Base-by-base conservation (phyloP, 352 stramenopile genomes). In the Globisporangium abappressorium region DNA sequence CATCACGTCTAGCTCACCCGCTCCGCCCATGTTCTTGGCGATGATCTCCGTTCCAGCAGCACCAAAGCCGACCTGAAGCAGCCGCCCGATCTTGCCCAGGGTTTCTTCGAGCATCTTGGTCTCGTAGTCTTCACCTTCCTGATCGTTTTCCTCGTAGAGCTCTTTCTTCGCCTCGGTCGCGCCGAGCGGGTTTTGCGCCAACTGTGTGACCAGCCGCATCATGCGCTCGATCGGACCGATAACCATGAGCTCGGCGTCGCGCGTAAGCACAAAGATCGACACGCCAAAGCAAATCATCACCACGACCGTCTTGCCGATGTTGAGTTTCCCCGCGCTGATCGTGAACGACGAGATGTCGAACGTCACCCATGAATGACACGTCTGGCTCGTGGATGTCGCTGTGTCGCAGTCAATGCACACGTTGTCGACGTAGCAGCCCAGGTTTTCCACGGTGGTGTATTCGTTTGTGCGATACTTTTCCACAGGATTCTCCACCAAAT, bases 21-120 rank as follows among this genome's bases (percentile, higher is more conserved):
- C 87, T 28, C 93, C 85, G 38, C 87, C 87, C 82, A 99, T 98
- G 75, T 99, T 99, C 33, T 98, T 98, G 3, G 93, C 95, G 74
- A 99, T 99, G 63, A 99, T 99, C 73, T 98, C 97, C 0, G 87
- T 94, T 14, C 95, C 97, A n/a, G 97, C 97, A 15, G 97, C 96
- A 33, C 97, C 97, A 84, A 98, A 99, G 8, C 97, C 98, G 49
- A 99, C 97, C 65, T 98, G 88, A 6, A 99, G 75, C 14, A 99
- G 75, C 47, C 95, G 82, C 11, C 95, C 92, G 69, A 99, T 99
- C 70, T 95, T 96, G 33, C 90, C 87, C 38, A 99, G 92, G 4
- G 97, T 99, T 49, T 98, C 82, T 68, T 99, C 90, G 3, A 99
- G 85, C 78, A 99, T 93, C 47, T 94, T 95, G 2, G 97, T 99